A percentile compares a stretch with the other conserved stretches of the same genome.
phyloP scores from a whole-genome alignment of 768 basidiomycete species.

The Pisolithus sp. region DNA sequence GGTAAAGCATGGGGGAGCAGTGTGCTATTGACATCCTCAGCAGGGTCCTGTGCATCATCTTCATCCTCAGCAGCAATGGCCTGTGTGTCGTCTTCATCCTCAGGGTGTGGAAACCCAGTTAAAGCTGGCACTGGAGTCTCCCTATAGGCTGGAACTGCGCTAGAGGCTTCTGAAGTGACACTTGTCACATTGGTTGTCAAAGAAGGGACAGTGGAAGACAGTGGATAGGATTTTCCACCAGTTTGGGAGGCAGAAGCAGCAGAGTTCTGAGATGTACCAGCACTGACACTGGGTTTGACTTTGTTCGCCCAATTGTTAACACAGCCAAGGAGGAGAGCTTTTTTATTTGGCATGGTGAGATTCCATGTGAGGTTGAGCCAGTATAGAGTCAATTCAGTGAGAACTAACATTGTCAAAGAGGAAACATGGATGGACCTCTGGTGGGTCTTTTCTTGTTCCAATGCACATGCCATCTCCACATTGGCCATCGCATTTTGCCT shows the following conservation, averaged over 20 bases:
- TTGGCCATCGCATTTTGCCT: too few species aligned
- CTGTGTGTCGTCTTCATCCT: background rate
- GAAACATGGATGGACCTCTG: background rate
- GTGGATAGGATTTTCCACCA: background rate
- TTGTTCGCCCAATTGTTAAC: background rate
- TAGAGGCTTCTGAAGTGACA: background rate
- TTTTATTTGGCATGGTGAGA: background rate
- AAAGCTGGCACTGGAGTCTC: background rate
- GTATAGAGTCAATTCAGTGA: background rate
- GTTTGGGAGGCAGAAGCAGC: background rate
- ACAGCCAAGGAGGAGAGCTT: background rate
- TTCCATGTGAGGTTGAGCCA: background rate
- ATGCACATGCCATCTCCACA: background rate
- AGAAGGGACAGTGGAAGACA: background rate
- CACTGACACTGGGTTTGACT: background rate
- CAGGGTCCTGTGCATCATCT: too few species aligned
- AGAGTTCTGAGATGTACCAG: background rate
- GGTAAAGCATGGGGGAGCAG: background rate
- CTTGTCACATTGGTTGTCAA: background rate
- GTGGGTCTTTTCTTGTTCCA: background rate
- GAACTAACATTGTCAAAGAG: background rate
- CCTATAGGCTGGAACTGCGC: background rate
- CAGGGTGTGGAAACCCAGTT: background rate
- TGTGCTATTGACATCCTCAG: background rate
- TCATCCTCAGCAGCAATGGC: too few species aligned